Conservation (phyloP, 495 filamentous ascomycete species). For the Penicillium paradoxum region DNA sequence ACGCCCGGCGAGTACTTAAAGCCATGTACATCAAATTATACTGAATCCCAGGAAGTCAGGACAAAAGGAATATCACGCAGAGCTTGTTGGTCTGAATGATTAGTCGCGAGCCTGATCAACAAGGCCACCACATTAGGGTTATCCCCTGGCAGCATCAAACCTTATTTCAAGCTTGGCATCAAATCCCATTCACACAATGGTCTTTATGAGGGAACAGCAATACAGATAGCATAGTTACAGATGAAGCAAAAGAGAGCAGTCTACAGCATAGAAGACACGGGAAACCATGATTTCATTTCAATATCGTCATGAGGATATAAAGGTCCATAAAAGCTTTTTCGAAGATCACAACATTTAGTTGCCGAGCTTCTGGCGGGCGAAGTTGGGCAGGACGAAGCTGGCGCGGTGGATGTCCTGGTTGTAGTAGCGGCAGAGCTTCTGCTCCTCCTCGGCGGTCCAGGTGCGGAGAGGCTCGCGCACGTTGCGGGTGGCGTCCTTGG, state of each 20-base stretch:
- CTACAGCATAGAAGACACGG: neutral
- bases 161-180: neutral
- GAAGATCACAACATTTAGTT: conserved; percentile 20
- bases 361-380: conserved; percentile 72
- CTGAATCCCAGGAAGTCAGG: too few relatives aligned
- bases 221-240: neutral
- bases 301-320: conserved; percentile 10
- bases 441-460: conserved; percentile 83
- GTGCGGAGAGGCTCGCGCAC: conserved; percentile 74
- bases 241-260: neutral
- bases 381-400: conserved; percentile 86
- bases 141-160: too few relatives aligned
- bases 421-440: conserved; percentile 89
- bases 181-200: neutral
- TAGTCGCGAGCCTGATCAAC: neutral
- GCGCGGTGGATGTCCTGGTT: conserved; percentile 93
- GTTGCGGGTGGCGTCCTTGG: conserved; percentile 82
- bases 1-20: too few relatives aligned
- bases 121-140: neutral
- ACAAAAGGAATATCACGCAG: too few relatives aligned
- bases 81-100: too few relatives aligned
- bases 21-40: too few relatives aligned
- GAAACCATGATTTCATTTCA: conserved; percentile 12
- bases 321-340: conserved; percentile 8
- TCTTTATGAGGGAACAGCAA: too few relatives aligned